A percentile compares a stretch with the other conserved stretches of the same genome.
Evolutionary conservation across 2,329 filamentous ascomycete genomes (phyloP).

Genomic region (Xylaria sp.): DNA sequence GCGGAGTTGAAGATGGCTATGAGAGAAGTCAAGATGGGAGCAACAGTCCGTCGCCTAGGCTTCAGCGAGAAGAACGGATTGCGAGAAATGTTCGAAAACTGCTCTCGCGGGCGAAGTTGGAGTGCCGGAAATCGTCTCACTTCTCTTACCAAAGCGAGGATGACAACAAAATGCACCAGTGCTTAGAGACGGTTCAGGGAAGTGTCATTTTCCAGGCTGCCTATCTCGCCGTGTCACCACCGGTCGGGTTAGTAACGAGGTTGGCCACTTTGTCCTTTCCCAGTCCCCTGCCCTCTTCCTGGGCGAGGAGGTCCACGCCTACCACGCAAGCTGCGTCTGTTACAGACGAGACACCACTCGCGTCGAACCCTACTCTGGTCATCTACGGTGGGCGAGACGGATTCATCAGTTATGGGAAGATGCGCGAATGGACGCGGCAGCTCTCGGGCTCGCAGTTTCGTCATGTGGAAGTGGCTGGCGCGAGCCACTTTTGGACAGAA

Average conservation of each 20-base stretch:
- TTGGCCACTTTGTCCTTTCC: constrained; percentile 71
- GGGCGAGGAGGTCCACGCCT: constrained; percentile 38
- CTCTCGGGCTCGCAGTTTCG: constrained; percentile 63
- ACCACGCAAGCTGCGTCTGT: constrained; percentile 25
- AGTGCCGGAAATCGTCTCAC: constrained; percentile 40
- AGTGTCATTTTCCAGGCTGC: constrained; percentile 56
- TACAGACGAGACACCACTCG: constrained; percentile 65
- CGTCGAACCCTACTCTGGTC: constrained; percentile 70
- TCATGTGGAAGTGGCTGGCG: constrained; percentile 61
- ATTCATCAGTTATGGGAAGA: constrained; percentile 74
- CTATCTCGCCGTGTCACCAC: constrained; percentile 76
- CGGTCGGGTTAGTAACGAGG: constrained; percentile 68
- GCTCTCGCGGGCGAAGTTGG: constrained; percentile 55
- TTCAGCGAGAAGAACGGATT: constrained; percentile 60
- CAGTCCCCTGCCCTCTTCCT: constrained; percentile 44
- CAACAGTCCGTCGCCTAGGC: background rate
- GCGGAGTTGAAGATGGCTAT: constrained; percentile 59
- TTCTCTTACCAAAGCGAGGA: constrained; percentile 27
- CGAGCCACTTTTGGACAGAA: constrained; percentile 74
- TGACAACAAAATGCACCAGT: constrained; percentile 37
- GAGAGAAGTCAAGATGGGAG: constrained; percentile 55
- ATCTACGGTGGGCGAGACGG: constrained; percentile 80
- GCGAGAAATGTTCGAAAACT: constrained; percentile 61
- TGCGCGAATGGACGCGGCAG: constrained; percentile 72
- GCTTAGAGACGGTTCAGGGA: constrained; percentile 49